A percentile compares a stretch with the other conserved stretches of the same genome.
Conservation (phyloP, 306 rosid species). For the Rubus parviflorus region DNA sequence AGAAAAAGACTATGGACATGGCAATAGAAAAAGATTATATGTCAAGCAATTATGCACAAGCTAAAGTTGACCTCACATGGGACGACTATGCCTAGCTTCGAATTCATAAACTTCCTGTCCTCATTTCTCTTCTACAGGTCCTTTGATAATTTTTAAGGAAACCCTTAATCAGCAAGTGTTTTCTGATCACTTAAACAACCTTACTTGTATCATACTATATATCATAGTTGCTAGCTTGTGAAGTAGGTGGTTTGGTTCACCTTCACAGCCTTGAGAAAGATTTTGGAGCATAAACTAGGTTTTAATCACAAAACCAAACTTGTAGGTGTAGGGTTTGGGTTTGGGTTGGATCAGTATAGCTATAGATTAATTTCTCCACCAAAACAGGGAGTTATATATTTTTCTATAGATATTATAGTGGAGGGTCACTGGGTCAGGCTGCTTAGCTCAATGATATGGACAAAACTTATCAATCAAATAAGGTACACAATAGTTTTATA, state of each 20-base stretch:
- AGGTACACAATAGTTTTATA: background rate
- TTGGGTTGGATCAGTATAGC: background rate
- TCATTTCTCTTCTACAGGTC: background rate
- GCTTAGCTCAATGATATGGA: slow-evolving; percentile 8
- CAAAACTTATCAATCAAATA: background rate
- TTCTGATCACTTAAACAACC: slow-evolving; percentile 1
- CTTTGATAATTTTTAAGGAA: background rate
- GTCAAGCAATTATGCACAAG: background rate
- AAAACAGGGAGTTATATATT: background rate
- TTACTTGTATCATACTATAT: background rate
- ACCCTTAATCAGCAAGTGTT: background rate
- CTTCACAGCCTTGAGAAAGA: slow-evolving; percentile 6
- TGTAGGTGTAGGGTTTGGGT: background rate
- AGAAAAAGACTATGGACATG: background rate
- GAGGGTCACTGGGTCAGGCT: slow-evolving; percentile 2
- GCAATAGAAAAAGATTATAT: background rate
- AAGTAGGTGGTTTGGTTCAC: slow-evolving; percentile 6
- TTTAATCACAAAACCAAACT: background rate
- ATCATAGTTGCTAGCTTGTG: background rate
- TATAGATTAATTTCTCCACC: slow-evolving; percentile 4
- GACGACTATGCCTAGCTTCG: background rate
- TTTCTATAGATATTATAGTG: background rate
- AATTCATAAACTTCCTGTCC: background rate
- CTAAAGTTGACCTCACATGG: slow-evolving; percentile 12
- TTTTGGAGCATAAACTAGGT: background rate